These are phyloP conservation scores for Rhodotorula diobovata DNA, from an alignment of 768 basidiomycete species.

Conservation along the genomic window DNA sequence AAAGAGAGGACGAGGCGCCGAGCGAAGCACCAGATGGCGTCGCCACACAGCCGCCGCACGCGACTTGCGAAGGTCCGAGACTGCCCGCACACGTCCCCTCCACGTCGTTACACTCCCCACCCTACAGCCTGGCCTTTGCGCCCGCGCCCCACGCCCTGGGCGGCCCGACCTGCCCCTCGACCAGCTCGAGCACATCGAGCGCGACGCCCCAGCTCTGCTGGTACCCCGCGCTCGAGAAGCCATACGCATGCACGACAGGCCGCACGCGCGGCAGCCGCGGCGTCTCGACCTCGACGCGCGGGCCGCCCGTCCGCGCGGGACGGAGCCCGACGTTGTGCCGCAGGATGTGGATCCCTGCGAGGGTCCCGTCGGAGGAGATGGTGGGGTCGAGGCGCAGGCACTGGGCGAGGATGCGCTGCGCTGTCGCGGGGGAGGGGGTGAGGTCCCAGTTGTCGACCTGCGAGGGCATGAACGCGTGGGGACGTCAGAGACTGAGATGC, in stretches of 20 bases:
- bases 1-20: no score
- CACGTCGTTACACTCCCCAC: not conserved
- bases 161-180: not conserved
- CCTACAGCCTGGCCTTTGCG: constrained; percentile 1
- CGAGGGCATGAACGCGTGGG: not conserved
- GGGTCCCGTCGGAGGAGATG: constrained; percentile 37
- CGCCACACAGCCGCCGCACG: no score
- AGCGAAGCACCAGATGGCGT: no score
- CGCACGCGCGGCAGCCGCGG: constrained; percentile 42
- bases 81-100: no score
- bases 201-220: constrained; percentile 36
- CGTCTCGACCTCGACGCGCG: constrained; percentile 56
- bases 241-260: constrained; percentile 32
- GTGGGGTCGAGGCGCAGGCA: constrained; percentile 51
- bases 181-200: constrained; percentile 24
- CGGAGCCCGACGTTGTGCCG: constrained; percentile 60
- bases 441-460: constrained; percentile 53
- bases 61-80: not conserved
- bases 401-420: constrained; percentile 53
- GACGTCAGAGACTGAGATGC: not conserved
- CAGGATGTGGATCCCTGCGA: constrained; percentile 52
- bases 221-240: constrained; percentile 32
- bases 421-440: constrained; percentile 51
- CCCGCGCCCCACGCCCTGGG: not conserved
- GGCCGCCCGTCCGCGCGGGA: constrained; percentile 58